Evolutionary conservation across 2,329 filamentous ascomycete genomes (phyloP).

Genomic region (Cladosporium sp.): DNA sequence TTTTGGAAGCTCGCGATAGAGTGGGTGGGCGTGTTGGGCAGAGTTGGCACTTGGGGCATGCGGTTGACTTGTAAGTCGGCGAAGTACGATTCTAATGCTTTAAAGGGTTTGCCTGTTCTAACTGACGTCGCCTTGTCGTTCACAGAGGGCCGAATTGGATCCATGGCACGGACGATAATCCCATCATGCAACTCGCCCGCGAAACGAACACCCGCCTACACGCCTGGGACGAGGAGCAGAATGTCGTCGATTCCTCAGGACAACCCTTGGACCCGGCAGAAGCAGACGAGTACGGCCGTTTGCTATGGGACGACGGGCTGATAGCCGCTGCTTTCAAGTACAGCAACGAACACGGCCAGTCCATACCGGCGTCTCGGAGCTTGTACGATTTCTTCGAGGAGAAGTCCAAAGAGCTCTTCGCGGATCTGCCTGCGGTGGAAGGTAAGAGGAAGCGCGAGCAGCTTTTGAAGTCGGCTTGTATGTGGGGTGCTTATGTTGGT

Average conservation of each 20-base stretch:
- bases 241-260: conserved; percentile 56
- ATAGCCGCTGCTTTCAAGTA: conserved; percentile 63
- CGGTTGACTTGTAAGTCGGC: conserved; percentile 52
- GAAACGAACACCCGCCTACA: conserved; percentile 53
- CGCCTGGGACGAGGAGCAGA: conserved; percentile 51
- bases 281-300: conserved; percentile 37
- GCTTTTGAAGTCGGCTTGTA: conserved; percentile 52
- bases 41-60: conserved; percentile 38
- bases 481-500: conserved; percentile 69
- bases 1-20: conserved; percentile 63
- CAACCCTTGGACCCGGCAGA: conserved; percentile 42
- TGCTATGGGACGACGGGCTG: conserved; percentile 59
- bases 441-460: conserved; percentile 45
- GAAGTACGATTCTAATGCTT: too few species aligned
- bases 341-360: conserved; percentile 53
- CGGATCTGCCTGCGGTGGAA: conserved; percentile 27
- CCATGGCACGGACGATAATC: conserved; percentile 66
- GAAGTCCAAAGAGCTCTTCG: conserved; percentile 42
- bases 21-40: conserved; percentile 58
- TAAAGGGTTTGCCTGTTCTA: too few species aligned
- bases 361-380: conserved; percentile 50
- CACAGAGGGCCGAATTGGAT: conserved; percentile 73
- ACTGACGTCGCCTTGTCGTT: not conserved
- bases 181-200: conserved; percentile 62
- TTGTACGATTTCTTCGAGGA: conserved; percentile 55